Evolutionary conservation across 192 early-diverging fungal species (phyloP).

Genomic region (Coemansia sp.): DNA sequence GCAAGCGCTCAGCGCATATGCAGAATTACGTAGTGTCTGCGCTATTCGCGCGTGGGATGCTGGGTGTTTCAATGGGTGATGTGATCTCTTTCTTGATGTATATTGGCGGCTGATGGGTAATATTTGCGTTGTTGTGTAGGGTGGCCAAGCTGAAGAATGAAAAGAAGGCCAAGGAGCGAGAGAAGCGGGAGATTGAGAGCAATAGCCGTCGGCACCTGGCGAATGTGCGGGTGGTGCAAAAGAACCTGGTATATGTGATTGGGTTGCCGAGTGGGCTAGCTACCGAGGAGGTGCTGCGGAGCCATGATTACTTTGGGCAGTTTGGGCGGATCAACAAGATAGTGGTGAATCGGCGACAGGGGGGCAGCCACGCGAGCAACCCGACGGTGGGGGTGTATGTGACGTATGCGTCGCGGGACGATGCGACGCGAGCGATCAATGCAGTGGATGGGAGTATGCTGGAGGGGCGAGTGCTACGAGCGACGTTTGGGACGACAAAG

Average conservation of each 20-base stretch:
- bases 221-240: slow-evolving; percentile 92
- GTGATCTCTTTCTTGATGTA: no score
- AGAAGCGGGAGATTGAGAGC: slow-evolving; percentile 84
- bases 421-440: slow-evolving; percentile 88
- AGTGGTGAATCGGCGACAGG: slow-evolving; percentile 80
- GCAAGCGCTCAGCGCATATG: background rate
- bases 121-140: slow-evolving; percentile 13
- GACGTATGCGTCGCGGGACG: slow-evolving; percentile 86
- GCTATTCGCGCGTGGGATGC: no score
- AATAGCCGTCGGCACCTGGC: slow-evolving; percentile 71
- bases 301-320: slow-evolving; percentile 94
- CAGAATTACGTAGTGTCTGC: no score
- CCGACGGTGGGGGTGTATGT: slow-evolving; percentile 79
- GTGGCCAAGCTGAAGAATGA: slow-evolving; percentile 67
- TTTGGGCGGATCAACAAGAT: slow-evolving; percentile 94
- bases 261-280: slow-evolving; percentile 80
- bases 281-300: slow-evolving; percentile 79
- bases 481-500: slow-evolving; percentile 96
- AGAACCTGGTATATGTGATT: slow-evolving; percentile 96
- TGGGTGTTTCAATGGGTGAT: no score
- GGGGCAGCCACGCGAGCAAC: slow-evolving; percentile 30
- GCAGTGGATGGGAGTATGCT: slow-evolving; percentile 85
- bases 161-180: slow-evolving; percentile 86
- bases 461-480: slow-evolving; percentile 84
- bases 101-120: no score